Evolutionary conservation across 1,284 basidiomycete species (phyloP), one percentile per base, ranked within the genome.

Genomic region (Schizophyllum commune): DNA sequence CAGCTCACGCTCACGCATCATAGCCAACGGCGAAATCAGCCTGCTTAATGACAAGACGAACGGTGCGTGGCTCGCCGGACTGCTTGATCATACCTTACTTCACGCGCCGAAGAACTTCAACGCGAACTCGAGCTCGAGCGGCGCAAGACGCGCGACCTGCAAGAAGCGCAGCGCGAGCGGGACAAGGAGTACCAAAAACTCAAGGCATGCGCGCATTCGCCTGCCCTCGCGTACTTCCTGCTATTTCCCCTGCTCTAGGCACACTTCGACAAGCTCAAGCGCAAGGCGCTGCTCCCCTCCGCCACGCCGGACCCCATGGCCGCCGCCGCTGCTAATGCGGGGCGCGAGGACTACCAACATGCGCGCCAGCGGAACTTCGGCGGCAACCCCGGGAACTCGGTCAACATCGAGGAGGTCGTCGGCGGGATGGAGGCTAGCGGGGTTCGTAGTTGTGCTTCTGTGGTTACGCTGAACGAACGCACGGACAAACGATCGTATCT

Each of bases 131-230:
- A 92, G 67, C 65, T 87, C 20, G 91, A 94, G 72, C 81, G 87
- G 17, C 80, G 89, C 17, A 90, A 86, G 68, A 77, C 82, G 20
- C 80, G 84, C 13, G 89, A 91, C 32, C 68, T 89, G 19, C 89
- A 91, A 68, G 91, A 94, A 52, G 75, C 82, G 1, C 78, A 87
- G 5, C 81, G 84, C 66, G 89, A 91, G 66, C 81, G 86, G 66
- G 91, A 92, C 66, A 92, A 89, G 67, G 92, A 93, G 66, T 94
- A 93, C 68, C 87, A 89, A 62, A 93, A 91, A 70, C 82, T 94
- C 58, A 92, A 92, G 78, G 91, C 84, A 55, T 32, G 68, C 63
- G 22, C 8, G 22, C 8, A 2, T 15, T 56, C 20, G 53, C 1
- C 56, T 11, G 2, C 2, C 13, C 55, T 56, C 54, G 20, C 27